Conservation (phyloP, 345 rosid species). For the Eucalyptus grandis region DNA sequence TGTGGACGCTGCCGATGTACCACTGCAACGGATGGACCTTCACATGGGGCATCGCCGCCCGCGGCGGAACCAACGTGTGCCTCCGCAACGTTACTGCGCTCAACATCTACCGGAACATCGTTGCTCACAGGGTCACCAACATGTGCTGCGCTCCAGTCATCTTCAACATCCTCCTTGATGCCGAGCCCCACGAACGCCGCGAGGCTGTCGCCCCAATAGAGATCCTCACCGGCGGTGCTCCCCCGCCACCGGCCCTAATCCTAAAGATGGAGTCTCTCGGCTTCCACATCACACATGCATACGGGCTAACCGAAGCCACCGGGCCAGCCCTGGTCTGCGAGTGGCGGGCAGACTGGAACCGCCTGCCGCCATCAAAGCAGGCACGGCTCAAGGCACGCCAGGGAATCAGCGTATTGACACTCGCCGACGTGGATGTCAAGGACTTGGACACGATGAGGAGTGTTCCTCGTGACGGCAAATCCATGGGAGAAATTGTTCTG, state of each 20-base stretch:
- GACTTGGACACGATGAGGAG: conserved; percentile 30
- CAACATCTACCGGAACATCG: conserved; percentile 34
- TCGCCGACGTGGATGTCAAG: conserved; percentile 58
- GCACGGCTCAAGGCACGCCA: conserved; percentile 42
- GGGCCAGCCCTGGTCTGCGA: conserved; percentile 66
- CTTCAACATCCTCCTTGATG: conserved; percentile 57
- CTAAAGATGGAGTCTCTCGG: conserved; percentile 35
- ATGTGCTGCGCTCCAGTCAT: conserved; percentile 74
- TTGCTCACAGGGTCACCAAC: conserved; percentile 53
- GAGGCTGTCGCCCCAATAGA: conserved; percentile 21
- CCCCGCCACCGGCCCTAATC: conserved; percentile 49
- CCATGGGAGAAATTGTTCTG: conserved; percentile 61
- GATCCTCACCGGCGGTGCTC: conserved; percentile 70
- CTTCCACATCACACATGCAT: conserved; percentile 53
- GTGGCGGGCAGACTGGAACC: conserved; percentile 66
- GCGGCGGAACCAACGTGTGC: conserved; percentile 70
- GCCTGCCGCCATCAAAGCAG: conserved; percentile 10
- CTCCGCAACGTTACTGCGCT: conserved; percentile 39
- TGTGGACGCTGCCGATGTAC: conserved; percentile 80
- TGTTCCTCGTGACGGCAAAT: conserved; percentile 46
- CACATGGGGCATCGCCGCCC: conserved; percentile 66
- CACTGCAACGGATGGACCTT: conserved; percentile 84
- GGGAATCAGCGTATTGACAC: conserved; percentile 44
- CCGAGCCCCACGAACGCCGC: conserved; percentile 18
- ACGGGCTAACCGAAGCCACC: conserved; percentile 69